phyloP scores from a whole-genome alignment of 2,329 filamentous ascomycete species.

The Phialocephala sp. region DNA sequence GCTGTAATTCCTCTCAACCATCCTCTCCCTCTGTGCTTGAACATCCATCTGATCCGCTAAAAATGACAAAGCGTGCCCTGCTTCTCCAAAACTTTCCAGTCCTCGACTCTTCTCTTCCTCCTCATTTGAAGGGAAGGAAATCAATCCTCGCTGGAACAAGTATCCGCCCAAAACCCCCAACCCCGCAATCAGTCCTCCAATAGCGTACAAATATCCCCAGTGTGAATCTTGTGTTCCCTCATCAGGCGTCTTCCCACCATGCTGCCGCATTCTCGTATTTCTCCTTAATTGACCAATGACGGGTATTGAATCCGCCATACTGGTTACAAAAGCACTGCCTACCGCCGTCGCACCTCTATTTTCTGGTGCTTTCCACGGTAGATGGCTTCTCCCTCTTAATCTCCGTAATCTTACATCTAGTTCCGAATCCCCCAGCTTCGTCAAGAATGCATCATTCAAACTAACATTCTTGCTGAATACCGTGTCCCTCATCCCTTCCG shows the following conservation, averaged over 20 bases:
- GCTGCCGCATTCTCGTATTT: constrained; percentile 37
- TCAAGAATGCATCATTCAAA: constrained; percentile 37
- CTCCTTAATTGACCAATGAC: constrained; percentile 38
- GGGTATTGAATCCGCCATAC: constrained; percentile 40
- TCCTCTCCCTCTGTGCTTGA: constrained; percentile 26
- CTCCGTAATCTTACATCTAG: constrained; percentile 22
- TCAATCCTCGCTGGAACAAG: constrained; percentile 42
- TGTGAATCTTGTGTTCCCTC: constrained; percentile 29
- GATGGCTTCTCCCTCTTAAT: constrained; percentile 23
- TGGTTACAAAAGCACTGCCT: constrained; percentile 36
- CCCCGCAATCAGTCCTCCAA: constrained; percentile 39
- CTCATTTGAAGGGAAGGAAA: constrained; percentile 29
- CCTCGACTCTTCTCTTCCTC: constrained; percentile 24
- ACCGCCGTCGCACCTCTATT: constrained; percentile 37
- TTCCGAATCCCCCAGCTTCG: constrained; percentile 14
- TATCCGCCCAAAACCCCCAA: constrained; percentile 41
- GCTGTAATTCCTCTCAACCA: constrained; percentile 18
- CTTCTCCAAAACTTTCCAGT: constrained; percentile 37
- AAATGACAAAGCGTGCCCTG: constrained; percentile 36
- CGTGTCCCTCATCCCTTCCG: constrained; percentile 45
- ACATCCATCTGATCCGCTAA: constrained; percentile 34
- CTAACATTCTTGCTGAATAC: constrained; percentile 47
- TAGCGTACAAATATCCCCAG: constrained; percentile 33
- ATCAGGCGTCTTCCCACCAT: constrained; percentile 35
- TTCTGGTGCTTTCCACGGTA: constrained; percentile 43